A percentile compares a stretch with the other conserved stretches of the same genome.
phyloP scores from a whole-genome alignment of 2,329 filamentous ascomycete species.

The Xylariales sp. region DNA sequence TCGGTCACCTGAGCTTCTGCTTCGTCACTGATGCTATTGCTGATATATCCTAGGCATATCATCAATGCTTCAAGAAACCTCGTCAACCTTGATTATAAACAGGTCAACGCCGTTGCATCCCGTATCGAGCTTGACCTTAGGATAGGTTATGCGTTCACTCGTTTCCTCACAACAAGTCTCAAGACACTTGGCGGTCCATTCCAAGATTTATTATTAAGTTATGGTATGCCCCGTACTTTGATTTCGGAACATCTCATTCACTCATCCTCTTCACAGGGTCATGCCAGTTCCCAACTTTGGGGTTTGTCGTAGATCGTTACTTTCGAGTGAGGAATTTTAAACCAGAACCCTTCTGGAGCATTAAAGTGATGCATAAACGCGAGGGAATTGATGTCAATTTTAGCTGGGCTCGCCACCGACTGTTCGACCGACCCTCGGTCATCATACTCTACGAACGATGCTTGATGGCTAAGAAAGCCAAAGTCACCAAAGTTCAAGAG shows the following conservation, averaged over 20 bases:
- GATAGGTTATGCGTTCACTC: conserved; percentile 92
- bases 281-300: conserved; percentile 95
- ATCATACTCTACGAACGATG: conserved; percentile 88
- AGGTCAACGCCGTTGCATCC: conserved; percentile 87
- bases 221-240: conserved; percentile 66
- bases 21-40: background rate
- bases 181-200: conserved; percentile 76
- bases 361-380: conserved; percentile 83
- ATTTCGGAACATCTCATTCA: conserved; percentile 18
- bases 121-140: conserved; percentile 93
- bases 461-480: conserved; percentile 78
- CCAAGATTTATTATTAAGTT: conserved; percentile 77
- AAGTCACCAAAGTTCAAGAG: conserved; percentile 85
- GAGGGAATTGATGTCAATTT: conserved; percentile 86
- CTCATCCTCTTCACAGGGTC: conserved; percentile 66
- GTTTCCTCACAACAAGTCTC: conserved; percentile 85
- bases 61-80: conserved; percentile 83
- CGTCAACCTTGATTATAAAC: conserved; percentile 81
- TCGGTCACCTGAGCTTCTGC: conserved; percentile 56
- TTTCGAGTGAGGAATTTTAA: conserved; percentile 94
- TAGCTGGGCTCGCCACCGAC: conserved; percentile 80
- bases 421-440: conserved; percentile 89
- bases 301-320: conserved; percentile 97
- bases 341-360: conserved; percentile 91
- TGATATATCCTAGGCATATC: conserved; percentile 73